Conservation (phyloP, 352 stramenopile species). For the Saprolegnia diclina region DNA sequence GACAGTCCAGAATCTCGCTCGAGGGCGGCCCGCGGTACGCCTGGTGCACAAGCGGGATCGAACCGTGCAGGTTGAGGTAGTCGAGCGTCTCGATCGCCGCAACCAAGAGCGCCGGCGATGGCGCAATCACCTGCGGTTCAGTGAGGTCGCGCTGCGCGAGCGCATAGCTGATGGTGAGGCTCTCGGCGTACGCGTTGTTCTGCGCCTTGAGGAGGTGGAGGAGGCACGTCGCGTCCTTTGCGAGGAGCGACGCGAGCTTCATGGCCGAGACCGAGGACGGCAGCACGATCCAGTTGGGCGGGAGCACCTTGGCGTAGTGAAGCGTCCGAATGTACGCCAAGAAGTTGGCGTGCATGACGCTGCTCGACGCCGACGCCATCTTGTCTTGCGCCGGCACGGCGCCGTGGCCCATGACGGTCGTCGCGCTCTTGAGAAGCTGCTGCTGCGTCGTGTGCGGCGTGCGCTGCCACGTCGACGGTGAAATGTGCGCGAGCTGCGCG, state of each 20-base stretch:
- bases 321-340: conserved; percentile 7
- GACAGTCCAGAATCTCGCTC: background rate
- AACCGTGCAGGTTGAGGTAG: background rate
- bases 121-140: background rate
- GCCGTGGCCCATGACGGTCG: background rate
- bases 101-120: conserved; percentile 7
- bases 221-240: conserved; percentile 1
- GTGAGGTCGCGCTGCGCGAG: conserved; percentile 9
- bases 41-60: background rate
- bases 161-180: background rate
- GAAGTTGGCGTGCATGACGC: background rate
- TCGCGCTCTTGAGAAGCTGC: conserved; percentile 9
- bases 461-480: conserved; percentile 17
- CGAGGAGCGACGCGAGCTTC: conserved; percentile 5
- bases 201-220: conserved; percentile 12
- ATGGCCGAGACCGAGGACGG: conserved; percentile 7
- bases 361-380: background rate
- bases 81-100: conserved; percentile 14
- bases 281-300: conserved; percentile 19
- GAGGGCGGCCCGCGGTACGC: conserved; percentile 1
- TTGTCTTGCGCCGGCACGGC: background rate
- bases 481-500: conserved; percentile 6
- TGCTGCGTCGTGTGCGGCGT: background rate
- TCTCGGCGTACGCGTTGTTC: conserved; percentile 5
- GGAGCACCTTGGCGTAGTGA: conserved; percentile 4